Evolutionary conservation across 179 eudicot genomes (phyloP).

Genomic region (Vitellaria paradoxa): DNA sequence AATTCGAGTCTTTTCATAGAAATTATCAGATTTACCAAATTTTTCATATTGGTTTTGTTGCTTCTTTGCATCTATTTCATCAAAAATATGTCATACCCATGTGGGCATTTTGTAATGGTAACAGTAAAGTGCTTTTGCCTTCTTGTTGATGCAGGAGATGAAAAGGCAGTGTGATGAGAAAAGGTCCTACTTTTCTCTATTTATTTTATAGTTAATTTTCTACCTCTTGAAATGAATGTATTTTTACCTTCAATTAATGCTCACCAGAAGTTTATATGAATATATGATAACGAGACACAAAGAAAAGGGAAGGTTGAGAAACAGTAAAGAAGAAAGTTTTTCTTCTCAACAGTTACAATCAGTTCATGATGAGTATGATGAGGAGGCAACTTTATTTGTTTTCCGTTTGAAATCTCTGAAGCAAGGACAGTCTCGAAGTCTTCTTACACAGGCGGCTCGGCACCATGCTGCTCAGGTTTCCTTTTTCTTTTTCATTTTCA

Average conservation of each 20-base stretch:
- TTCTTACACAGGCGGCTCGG: constrained; percentile 93
- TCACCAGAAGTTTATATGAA: constrained; percentile 61
- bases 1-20: constrained; percentile 12
- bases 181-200: constrained; percentile 43
- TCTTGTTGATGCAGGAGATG: constrained; percentile 75
- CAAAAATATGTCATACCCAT: not conserved
- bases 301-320: constrained; percentile 67
- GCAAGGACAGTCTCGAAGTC: constrained; percentile 89
- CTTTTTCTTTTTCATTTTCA: not conserved
- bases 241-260: constrained; percentile 14
- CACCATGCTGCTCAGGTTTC: constrained; percentile 98
- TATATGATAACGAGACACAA: constrained; percentile 48
- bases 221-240: constrained; percentile 8
- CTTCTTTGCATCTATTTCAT: not conserved
- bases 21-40: not conserved
- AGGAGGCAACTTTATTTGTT: constrained; percentile 74
- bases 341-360: constrained; percentile 58
- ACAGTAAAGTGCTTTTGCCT: not conserved
- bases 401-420: constrained; percentile 89
- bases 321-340: constrained; percentile 60
- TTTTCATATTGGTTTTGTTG: not conserved
- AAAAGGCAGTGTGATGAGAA: constrained; percentile 83
- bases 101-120: not conserved
- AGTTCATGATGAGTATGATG: constrained; percentile 81
- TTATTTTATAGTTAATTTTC: not conserved